Evolutionary conservation across 306 rosid species (phyloP).

Genomic region (Acacia confusa): DNA sequence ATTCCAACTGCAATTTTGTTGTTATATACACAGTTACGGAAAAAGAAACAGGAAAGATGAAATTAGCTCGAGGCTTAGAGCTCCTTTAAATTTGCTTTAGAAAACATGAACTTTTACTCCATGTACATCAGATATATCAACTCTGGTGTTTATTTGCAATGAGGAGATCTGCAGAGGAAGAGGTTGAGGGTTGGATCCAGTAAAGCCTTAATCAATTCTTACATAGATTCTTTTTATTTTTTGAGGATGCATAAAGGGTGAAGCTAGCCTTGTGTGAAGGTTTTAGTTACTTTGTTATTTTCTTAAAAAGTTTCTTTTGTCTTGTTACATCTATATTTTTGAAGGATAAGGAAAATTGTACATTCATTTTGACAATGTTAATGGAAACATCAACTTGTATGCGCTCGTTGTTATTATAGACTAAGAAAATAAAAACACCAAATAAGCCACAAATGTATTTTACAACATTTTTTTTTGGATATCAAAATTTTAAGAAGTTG

Average conservation of each 20-base stretch:
- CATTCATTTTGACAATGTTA: conserved; percentile 45
- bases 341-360: conserved; percentile 42
- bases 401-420: no score
- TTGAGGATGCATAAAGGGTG: conserved; percentile 40
- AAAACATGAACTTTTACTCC: no score
- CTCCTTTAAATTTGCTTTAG: background rate
- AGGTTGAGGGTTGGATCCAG: conserved; percentile 27
- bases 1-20: conserved; percentile 42
- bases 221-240: conserved; percentile 43
- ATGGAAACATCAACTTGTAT: conserved; percentile 23
- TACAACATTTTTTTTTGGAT: no score
- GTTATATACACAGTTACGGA: conserved; percentile 46
- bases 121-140: no score
- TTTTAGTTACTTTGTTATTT: conserved; percentile 35
- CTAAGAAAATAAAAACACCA: no score
- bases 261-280: conserved; percentile 45
- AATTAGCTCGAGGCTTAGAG: conserved; percentile 7
- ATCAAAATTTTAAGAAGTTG: no score
- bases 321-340: conserved; percentile 31
- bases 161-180: conserved; percentile 35
- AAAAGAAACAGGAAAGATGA: conserved; percentile 2
- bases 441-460: no score
- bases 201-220: conserved; percentile 40
- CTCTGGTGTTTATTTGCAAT: conserved; percentile 11
- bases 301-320: conserved; percentile 31